phyloP scores from a whole-genome alignment of 495 filamentous ascomycete species.

The Penicillium maclennaniae region DNA sequence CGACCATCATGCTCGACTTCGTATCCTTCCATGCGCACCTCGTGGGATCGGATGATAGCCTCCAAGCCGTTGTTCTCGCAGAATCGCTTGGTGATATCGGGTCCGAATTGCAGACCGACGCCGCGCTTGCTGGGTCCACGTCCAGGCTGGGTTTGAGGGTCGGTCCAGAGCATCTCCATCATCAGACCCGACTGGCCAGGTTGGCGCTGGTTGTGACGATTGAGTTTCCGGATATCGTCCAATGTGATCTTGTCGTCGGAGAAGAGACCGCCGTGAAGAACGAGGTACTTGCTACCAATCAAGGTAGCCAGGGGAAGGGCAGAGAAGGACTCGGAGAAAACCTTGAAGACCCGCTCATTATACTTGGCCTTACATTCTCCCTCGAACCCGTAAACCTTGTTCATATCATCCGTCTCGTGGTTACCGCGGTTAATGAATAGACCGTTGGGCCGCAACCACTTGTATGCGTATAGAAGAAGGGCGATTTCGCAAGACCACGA shows the following conservation, averaged over 20 bases:
- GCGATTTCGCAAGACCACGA: slow-evolving; percentile 98
- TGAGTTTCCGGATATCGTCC: slow-evolving; percentile 88
- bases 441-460: slow-evolving; percentile 80
- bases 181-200: slow-evolving; percentile 95
- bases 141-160: slow-evolving; percentile 81
- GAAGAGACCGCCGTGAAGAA: slow-evolving; percentile 94
- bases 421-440: slow-evolving; percentile 99
- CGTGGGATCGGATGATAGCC: slow-evolving; percentile 93
- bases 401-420: slow-evolving; percentile 99
- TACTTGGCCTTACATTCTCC: slow-evolving; percentile 98
- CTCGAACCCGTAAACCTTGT: slow-evolving; percentile 96
- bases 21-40: slow-evolving; percentile 96
- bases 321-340: slow-evolving; percentile 98
- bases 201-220: slow-evolving; percentile 88
- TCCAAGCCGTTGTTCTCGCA: slow-evolving; percentile 93
- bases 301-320: slow-evolving; percentile 89
- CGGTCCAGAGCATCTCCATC: slow-evolving; percentile 99
- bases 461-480: slow-evolving; percentile 90
- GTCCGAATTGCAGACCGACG: slow-evolving; percentile 93
- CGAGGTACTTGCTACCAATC: slow-evolving; percentile 87
- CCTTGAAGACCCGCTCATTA: slow-evolving; percentile 90
- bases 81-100: slow-evolving; percentile 94
- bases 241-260: slow-evolving; percentile 91
- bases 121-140: slow-evolving; percentile 94
- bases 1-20: slow-evolving; percentile 95